Evolutionary conservation across 2,329 filamentous ascomycete species (phyloP).

Genomic region (Chaetomium sp.): DNA sequence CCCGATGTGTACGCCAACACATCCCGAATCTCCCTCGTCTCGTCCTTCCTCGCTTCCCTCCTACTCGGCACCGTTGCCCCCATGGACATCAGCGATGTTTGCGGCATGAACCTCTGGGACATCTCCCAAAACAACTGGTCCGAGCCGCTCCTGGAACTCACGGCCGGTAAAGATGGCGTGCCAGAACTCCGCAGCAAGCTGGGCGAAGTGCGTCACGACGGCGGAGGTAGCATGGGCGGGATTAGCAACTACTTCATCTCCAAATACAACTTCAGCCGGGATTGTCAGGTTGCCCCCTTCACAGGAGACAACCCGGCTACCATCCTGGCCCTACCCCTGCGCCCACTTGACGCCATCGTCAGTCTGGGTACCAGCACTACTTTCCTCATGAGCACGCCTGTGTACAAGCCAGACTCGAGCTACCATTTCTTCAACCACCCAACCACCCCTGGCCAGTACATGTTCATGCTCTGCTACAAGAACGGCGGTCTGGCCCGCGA

Average conservation of each 20-base stretch:
- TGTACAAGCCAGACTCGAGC: constrained; percentile 79
- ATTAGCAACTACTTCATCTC: constrained; percentile 73
- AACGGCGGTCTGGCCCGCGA: constrained; percentile 93
- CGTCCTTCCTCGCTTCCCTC: constrained; percentile 87
- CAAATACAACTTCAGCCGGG: constrained; percentile 68
- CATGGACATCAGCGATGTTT: constrained; percentile 89
- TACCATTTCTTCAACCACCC: constrained; percentile 99
- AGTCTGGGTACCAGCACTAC: constrained; percentile 93
- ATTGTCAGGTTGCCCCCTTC: constrained; percentile 75
- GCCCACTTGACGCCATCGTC: constrained; percentile 86
- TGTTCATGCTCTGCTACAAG: constrained; percentile 99
- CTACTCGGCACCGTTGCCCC: constrained; percentile 81
- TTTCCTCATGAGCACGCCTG: constrained; percentile 93
- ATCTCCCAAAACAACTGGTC: constrained; percentile 69
- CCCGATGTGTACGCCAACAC: constrained; percentile 77
- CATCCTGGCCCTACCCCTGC: constrained; percentile 82
- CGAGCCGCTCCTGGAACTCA: constrained; percentile 65
- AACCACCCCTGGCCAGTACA: constrained; percentile 82
- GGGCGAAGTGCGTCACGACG: constrained; percentile 71
- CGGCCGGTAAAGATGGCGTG: constrained; percentile 58
- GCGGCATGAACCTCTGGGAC: constrained; percentile 96
- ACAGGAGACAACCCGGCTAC: constrained; percentile 96
- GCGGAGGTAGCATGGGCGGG: constrained; percentile 68
- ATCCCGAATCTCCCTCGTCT: constrained; percentile 83
- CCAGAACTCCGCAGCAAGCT: constrained; percentile 66